A percentile compares a stretch with the other conserved stretches of the same genome.
phyloP scores from a whole-genome alignment of 345 rosid genomes.

The Linum lewisii region DNA sequence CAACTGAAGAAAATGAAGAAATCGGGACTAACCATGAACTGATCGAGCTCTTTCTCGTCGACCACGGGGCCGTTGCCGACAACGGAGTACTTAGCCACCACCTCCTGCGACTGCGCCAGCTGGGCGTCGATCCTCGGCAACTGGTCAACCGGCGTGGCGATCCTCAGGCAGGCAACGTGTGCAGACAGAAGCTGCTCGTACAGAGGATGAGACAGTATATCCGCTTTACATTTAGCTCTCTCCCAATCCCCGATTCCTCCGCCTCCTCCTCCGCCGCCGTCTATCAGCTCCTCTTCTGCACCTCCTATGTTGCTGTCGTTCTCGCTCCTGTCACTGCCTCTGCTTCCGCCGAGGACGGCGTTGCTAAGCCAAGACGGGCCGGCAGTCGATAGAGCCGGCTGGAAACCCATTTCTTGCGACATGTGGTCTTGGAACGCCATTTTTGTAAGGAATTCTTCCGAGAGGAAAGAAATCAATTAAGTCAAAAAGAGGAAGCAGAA shows the following conservation, averaged over 20 bases:
- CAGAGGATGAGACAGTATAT: slow-evolving; percentile 34
- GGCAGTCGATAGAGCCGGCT: slow-evolving; percentile 10
- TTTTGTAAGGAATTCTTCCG: background rate
- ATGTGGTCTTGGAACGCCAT: slow-evolving; percentile 27
- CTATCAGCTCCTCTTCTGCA: slow-evolving; percentile 13
- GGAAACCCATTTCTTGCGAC: slow-evolving; percentile 24
- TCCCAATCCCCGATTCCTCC: slow-evolving; percentile 24
- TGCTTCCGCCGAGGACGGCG: slow-evolving; percentile 19
- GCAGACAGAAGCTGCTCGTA: slow-evolving; percentile 35
- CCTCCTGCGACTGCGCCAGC: slow-evolving; percentile 28
- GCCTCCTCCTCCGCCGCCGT: slow-evolving; percentile 10
- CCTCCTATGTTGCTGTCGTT: slow-evolving; percentile 7
- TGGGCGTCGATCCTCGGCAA: slow-evolving; percentile 32
- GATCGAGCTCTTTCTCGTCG: slow-evolving; percentile 36
- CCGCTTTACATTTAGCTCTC: slow-evolving; percentile 33
- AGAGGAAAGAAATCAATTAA: background rate
- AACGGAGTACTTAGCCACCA: slow-evolving; percentile 32
- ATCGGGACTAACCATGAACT: slow-evolving; percentile 30
- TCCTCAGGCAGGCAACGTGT: slow-evolving; percentile 28
- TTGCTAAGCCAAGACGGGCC: slow-evolving; percentile 35
- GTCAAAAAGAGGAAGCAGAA: background rate
- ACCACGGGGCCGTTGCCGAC: slow-evolving; percentile 19
- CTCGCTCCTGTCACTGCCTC: slow-evolving; percentile 9
- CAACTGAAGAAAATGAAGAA: background rate
- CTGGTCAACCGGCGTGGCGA: slow-evolving; percentile 39